Percentiles rank a stretch among this genome's conserved stretches.
These are phyloP conservation scores for Lenwebbia sp. DNA, from an alignment of 345 rosid genomes.

Conservation along the genomic window DNA sequence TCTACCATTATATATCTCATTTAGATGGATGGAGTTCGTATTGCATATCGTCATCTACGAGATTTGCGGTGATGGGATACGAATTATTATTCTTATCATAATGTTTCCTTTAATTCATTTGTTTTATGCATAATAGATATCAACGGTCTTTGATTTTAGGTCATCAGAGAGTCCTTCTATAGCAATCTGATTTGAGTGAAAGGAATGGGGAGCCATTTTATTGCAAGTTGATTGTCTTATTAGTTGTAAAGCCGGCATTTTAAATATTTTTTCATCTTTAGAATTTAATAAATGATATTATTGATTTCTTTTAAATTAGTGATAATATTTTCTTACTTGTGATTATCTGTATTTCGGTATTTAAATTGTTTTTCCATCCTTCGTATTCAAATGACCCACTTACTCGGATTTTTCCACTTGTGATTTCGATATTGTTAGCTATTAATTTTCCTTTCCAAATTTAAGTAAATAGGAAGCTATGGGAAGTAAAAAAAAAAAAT, in stretches of 20 bases:
- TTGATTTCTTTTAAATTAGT: not conserved
- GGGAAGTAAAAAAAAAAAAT: too few relatives aligned
- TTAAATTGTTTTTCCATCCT: too few relatives aligned
- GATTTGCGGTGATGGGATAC: not conserved
- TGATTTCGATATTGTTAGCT: too few relatives aligned
- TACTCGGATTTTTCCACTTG: too few relatives aligned
- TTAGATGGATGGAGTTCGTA: not conserved
- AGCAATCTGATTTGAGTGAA: not conserved
- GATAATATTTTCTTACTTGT: not conserved
- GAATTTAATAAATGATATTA: not conserved
- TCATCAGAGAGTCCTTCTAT: not conserved
- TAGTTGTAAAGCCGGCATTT: not conserved
- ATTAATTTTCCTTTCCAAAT: too few relatives aligned
- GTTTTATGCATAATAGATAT: not conserved
- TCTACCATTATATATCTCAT: not conserved
- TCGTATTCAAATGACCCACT: too few relatives aligned
- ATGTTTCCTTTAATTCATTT: not conserved
- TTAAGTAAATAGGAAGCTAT: too few relatives aligned
- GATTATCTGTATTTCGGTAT: not conserved
- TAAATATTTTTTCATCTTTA: too few relatives aligned
- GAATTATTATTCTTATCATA: not conserved
- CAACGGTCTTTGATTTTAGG: too few relatives aligned
- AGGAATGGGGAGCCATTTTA: not conserved
- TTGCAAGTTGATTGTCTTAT: not conserved
- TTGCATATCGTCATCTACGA: not conserved